Evolutionary conservation across 2,329 filamentous ascomycete genomes (phyloP).

Genomic region (Rhinocladiella similis): DNA sequence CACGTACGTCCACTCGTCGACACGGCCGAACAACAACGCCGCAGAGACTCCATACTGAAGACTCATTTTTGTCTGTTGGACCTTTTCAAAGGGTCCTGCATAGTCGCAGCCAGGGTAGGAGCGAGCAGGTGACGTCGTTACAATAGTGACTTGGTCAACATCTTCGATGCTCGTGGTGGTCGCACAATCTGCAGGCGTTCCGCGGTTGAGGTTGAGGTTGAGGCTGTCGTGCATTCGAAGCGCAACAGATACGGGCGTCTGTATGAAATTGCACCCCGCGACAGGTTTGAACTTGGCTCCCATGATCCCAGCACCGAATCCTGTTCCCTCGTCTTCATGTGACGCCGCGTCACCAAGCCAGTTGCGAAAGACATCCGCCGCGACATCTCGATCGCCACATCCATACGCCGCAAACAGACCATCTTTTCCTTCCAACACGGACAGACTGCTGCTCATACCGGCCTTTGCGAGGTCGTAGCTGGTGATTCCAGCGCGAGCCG

Average conservation of each 20-base stretch:
- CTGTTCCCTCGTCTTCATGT: neutral
- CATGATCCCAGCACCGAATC: conserved; percentile 10
- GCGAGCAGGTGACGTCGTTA: conserved; percentile 10
- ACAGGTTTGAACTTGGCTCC: conserved; percentile 17
- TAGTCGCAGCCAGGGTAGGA: conserved; percentile 18
- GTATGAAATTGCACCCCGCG: conserved; percentile 16
- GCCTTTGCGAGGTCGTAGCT: conserved; percentile 14
- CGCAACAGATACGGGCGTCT: conserved; percentile 11
- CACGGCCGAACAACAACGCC: conserved; percentile 5
- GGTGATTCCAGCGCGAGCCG: conserved; percentile 6
- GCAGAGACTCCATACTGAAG: conserved; percentile 14
- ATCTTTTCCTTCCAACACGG: conserved; percentile 15
- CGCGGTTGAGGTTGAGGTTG: no score
- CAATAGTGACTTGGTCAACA: conserved; percentile 1
- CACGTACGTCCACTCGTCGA: neutral
- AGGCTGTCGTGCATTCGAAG: conserved; percentile 4
- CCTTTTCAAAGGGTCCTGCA: conserved; percentile 5
- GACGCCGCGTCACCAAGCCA: neutral
- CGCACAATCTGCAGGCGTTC: no score
- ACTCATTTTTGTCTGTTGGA: conserved; percentile 17
- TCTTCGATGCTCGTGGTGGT: neutral
- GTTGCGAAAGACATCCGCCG: neutral
- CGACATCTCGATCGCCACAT: neutral
- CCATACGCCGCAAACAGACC: conserved; percentile 12
- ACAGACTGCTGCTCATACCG: conserved; percentile 11